These are phyloP conservation scores for Aureobasidium vineae DNA, from an alignment of 2,329 filamentous ascomycete species.

Conservation along the genomic window DNA sequence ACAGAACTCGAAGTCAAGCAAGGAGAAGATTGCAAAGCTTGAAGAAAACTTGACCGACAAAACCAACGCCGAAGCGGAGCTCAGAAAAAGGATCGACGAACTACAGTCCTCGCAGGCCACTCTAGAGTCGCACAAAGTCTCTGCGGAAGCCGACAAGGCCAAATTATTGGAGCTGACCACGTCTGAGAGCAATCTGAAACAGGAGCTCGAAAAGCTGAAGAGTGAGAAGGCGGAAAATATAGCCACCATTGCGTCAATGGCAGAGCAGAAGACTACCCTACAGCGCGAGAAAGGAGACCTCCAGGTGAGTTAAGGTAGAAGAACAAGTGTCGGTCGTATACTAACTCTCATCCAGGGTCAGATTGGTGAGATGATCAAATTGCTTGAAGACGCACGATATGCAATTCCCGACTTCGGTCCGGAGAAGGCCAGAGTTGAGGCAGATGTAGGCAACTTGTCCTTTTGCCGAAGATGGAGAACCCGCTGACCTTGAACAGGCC, in stretches of 20 bases:
- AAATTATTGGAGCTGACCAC: background rate
- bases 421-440: conserved; percentile 8
- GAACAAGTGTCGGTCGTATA: background rate
- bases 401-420: conserved; percentile 12
- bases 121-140: background rate
- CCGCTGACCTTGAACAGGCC: background rate
- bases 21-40: background rate
- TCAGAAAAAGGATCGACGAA: background rate
- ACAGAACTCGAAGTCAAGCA: background rate
- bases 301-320: background rate
- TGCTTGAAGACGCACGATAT: background rate
- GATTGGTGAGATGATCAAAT: background rate
- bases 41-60: background rate
- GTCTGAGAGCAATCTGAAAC: background rate
- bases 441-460: background rate
- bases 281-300: conserved; percentile 13
- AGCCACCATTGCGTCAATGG: background rate
- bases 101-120: background rate
- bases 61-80: background rate
- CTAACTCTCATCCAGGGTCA: background rate
- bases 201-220: conserved; percentile 3
- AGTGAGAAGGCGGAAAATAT: background rate
- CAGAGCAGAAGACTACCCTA: conserved; percentile 8
- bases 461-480: background rate
- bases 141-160: background rate